These are phyloP conservation scores for Carex parvula DNA, from an alignment of 176 grass and related monocot species.

Conservation along the genomic window DNA sequence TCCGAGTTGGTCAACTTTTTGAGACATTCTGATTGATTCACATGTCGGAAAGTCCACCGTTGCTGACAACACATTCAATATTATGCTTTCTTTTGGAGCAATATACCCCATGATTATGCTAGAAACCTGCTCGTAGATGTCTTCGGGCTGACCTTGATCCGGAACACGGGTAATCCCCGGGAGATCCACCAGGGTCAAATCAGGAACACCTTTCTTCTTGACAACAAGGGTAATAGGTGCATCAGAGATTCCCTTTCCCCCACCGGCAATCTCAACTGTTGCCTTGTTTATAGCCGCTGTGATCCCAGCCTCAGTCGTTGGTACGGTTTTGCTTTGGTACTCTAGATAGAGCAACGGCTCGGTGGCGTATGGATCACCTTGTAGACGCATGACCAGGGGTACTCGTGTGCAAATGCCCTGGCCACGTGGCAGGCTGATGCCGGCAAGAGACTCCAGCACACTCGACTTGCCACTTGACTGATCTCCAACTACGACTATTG, in stretches of 20 bases:
- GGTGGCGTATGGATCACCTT: background rate
- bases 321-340: slow-evolving; percentile 13
- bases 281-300: background rate
- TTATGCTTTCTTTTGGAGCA: slow-evolving; percentile 33
- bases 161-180: slow-evolving; percentile 37
- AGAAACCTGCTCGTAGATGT: slow-evolving; percentile 34
- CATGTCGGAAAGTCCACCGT: slow-evolving; percentile 30
- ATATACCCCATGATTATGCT: slow-evolving; percentile 31
- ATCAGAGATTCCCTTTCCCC: slow-evolving; percentile 22
- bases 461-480: slow-evolving; percentile 25
- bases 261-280: slow-evolving; percentile 23
- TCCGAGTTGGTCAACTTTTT: slow-evolving; percentile 20
- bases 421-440: slow-evolving; percentile 30
- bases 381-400: slow-evolving; percentile 32
- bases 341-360: slow-evolving; percentile 3
- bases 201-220: slow-evolving; percentile 27
- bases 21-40: slow-evolving; percentile 32
- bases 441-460: slow-evolving; percentile 33
- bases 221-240: slow-evolving; percentile 24
- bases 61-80: slow-evolving; percentile 27
- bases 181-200: slow-evolving; percentile 27
- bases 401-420: slow-evolving; percentile 40
- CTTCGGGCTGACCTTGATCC: slow-evolving; percentile 2
- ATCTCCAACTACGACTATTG: slow-evolving; percentile 18
- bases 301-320: slow-evolving; percentile 15